Base-by-base conservation (phyloP, 2,329 filamentous ascomycete genomes). In the Bipolaris bicolor region DNA sequence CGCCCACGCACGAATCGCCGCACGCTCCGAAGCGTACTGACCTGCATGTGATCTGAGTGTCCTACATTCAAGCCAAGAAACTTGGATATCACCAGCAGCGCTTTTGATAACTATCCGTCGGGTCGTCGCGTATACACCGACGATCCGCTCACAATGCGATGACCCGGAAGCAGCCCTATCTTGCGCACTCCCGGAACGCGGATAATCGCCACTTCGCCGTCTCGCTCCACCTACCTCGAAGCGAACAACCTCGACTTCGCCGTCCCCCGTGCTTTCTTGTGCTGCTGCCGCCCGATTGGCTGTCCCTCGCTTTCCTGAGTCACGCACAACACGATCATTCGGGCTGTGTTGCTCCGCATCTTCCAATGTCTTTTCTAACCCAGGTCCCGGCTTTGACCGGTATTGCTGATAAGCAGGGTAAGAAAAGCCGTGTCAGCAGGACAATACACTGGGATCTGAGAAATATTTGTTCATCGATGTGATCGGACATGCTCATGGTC, bases 1-100 rank as follows among this genome's bases (percentile, higher is more conserved):
- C 31, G 11, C 2, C 22, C 24, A 15, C 45, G 22, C 49, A 49
- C 66, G 52, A 67, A 65, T 67, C 65, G 55, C 54, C 31, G 40
- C 26, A 18, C 7, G 5, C 39, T 24, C 60, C 59, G 60, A 54
- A 37, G 40, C 36, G n/a, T n/a, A 39, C 18, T 24, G 37, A 24
- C 46, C 39, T 45, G 39, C 49, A 15, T 47, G 51, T 50, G 55
- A 48, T 36, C 49, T 43, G 45, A 41, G 29, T 39, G 49, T 47
- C 48, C 33, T 49, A n/a, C 33, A 41, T 60, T 45, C 53, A 45
- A 52, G 29, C 29, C 47, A 36, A 57, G 45, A 22, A 29, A 43
- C 36, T 13, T 34, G 31, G 20, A 37, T 20, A 45, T 47, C 37
- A 48, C 36, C 43, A 55, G 36, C 36, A 52, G 29, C 24, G 50